Percentiles rank a stretch among this genome's conserved stretches.
Conservation (phyloP, 768 basidiomycete species). For the Pleurotus ostreatus region DNA sequence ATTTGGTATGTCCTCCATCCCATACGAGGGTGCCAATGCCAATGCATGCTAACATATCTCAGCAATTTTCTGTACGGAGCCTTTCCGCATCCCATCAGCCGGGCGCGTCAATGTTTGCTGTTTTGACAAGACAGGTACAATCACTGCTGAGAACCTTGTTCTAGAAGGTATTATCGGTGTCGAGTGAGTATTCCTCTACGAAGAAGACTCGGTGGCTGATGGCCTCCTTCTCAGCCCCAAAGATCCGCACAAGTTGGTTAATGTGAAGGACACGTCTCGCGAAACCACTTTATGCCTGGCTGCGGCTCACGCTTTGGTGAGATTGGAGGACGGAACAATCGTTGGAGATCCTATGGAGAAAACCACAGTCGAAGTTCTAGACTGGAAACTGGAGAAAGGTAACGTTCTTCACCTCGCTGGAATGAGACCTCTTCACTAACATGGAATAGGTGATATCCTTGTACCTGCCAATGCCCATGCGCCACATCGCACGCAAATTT, state of each 20-base stretch:
- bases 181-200: slow-evolving; percentile 52
- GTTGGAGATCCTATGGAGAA: slow-evolving; percentile 99
- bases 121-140: slow-evolving; percentile 99
- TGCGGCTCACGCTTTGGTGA: slow-evolving; percentile 91
- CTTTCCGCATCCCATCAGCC: slow-evolving; percentile 95
- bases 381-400: slow-evolving; percentile 82
- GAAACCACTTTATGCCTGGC: slow-evolving; percentile 88
- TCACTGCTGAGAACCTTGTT: slow-evolving; percentile 93
- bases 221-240: slow-evolving; percentile 36
- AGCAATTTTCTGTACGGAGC: slow-evolving; percentile 99
- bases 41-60: neutral
- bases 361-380: slow-evolving; percentile 86
- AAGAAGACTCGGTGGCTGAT: too few relatives aligned
- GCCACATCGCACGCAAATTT: slow-evolving; percentile 53
- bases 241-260: slow-evolving; percentile 64
- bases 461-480: slow-evolving; percentile 52
- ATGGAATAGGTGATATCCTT: slow-evolving; percentile 63
- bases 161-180: slow-evolving; percentile 92
- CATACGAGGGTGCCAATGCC: neutral
- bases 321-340: slow-evolving; percentile 88
- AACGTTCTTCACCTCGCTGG: slow-evolving; percentile 9
- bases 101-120: slow-evolving; percentile 98
- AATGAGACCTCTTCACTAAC: neutral
- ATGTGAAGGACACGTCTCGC: slow-evolving; percentile 70
- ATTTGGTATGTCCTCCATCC: slow-evolving; percentile 54